Percentiles rank a stretch among this genome's conserved stretches.
Evolutionary conservation across 73 alveolate species (phyloP).

Genomic region (Stentor coeruleus): DNA sequence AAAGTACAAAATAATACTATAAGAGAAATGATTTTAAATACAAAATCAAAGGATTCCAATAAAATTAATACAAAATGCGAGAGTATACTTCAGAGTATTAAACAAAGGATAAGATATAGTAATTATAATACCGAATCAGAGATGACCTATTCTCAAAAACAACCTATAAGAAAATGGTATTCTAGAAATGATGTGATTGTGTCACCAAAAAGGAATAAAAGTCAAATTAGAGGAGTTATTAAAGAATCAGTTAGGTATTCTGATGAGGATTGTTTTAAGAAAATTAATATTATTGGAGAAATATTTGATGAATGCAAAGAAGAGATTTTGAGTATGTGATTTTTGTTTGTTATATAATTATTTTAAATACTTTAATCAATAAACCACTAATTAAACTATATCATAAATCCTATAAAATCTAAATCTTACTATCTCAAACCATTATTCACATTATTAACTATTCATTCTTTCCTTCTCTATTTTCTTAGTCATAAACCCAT

Average conservation of each 20-base stretch:
- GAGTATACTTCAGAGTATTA: neutral
- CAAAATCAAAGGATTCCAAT: neutral
- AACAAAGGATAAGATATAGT: neutral
- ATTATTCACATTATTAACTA: neutral
- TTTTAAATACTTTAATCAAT: too few species aligned
- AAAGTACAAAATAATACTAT: neutral
- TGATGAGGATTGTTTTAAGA: neutral
- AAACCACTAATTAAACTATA: neutral
- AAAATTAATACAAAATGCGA: neutral
- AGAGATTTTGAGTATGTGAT: neutral
- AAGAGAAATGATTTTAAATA: neutral
- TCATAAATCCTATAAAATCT: neutral
- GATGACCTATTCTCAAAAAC: neutral
- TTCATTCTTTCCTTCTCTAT: neutral
- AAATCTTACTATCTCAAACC: too few species aligned
- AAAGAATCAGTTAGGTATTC: neutral
- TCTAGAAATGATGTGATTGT: neutral
- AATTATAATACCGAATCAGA: too few species aligned
- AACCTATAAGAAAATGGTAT: neutral
- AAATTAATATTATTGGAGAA: neutral
- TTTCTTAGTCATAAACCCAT: constrained; percentile 14
- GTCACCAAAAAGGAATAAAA: neutral
- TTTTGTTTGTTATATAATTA: too few species aligned
- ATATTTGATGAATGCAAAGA: neutral
- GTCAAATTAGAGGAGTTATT: neutral